Evolutionary conservation across 257 asterid species (phyloP).

Genomic region (Cordia subcordata): DNA sequence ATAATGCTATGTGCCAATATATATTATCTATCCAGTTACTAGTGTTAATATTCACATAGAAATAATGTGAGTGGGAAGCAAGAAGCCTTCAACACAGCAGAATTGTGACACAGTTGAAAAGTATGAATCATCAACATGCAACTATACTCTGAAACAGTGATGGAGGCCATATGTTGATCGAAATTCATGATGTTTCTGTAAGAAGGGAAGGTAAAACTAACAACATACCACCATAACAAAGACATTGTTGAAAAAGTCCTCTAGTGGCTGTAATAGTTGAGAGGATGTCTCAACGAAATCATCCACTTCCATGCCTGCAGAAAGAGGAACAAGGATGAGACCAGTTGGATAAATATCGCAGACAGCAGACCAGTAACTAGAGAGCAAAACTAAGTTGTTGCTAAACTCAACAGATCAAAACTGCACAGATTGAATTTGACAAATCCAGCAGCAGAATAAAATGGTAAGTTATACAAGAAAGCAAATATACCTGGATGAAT

Average conservation of each 20-base stretch:
- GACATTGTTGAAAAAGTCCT: constrained; percentile 77
- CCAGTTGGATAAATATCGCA: background rate
- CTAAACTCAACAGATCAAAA: background rate
- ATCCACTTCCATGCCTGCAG: constrained; percentile 88
- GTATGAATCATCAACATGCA: background rate
- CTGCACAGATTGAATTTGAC: background rate
- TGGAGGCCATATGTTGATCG: background rate
- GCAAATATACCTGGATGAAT: constrained; percentile 54
- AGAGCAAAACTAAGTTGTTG: constrained; percentile 7
- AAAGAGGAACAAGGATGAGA: constrained; percentile 9
- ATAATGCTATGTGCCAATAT: no score
- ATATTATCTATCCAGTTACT: no score
- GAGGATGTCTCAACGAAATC: constrained; percentile 72
- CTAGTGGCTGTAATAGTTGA: constrained; percentile 66
- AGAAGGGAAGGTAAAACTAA: background rate
- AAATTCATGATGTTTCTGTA: background rate
- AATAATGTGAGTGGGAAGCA: no score
- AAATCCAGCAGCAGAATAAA: background rate
- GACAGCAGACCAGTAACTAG: constrained; percentile 5
- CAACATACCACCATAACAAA: constrained; percentile 94
- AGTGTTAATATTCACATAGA: no score
- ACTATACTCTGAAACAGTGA: no score
- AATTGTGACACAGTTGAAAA: background rate
- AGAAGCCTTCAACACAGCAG: no score
- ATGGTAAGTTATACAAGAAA: background rate